Conservation (phyloP, 352 stramenopile species). For the Globisporangium emineosum region DNA sequence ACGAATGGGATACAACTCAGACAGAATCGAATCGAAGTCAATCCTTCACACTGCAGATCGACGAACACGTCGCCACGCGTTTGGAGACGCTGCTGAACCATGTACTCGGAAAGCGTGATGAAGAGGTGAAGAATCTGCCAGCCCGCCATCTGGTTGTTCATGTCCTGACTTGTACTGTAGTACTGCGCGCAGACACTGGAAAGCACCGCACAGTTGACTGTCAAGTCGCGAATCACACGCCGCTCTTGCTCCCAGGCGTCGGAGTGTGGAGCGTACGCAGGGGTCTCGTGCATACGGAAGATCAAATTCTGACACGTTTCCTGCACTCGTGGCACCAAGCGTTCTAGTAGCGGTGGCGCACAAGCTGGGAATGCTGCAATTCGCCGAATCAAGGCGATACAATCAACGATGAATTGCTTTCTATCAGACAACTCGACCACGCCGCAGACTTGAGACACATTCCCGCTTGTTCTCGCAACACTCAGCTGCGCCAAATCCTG, state of each 20-base stretch:
- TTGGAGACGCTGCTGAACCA: slow-evolving; percentile 54
- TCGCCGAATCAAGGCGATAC: slow-evolving; percentile 63
- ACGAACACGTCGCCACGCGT: slow-evolving; percentile 51
- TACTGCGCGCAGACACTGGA: slow-evolving; percentile 60
- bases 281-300: slow-evolving; percentile 49
- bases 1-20: slow-evolving; percentile 65
- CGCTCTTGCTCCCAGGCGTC: slow-evolving; percentile 51
- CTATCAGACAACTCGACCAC: slow-evolving; percentile 61
- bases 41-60: slow-evolving; percentile 57
- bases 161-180: slow-evolving; percentile 51
- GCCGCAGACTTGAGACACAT: slow-evolving; percentile 16
- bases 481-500: slow-evolving; percentile 70
- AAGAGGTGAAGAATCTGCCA: slow-evolving; percentile 69
- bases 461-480: slow-evolving; percentile 39
- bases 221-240: slow-evolving; percentile 55
- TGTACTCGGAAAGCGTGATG: slow-evolving; percentile 57
- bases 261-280: slow-evolving; percentile 32
- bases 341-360: slow-evolving; percentile 45
- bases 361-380: slow-evolving; percentile 63
- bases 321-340: slow-evolving; percentile 48
- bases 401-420: slow-evolving; percentile 75
- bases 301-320: slow-evolving; percentile 34
- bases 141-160: slow-evolving; percentile 55
- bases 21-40: slow-evolving; percentile 60
- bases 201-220: slow-evolving; percentile 50